Base-by-base conservation (phyloP, 169 alveolate genomes). In the Plasmodium gallinaceum region DNA sequence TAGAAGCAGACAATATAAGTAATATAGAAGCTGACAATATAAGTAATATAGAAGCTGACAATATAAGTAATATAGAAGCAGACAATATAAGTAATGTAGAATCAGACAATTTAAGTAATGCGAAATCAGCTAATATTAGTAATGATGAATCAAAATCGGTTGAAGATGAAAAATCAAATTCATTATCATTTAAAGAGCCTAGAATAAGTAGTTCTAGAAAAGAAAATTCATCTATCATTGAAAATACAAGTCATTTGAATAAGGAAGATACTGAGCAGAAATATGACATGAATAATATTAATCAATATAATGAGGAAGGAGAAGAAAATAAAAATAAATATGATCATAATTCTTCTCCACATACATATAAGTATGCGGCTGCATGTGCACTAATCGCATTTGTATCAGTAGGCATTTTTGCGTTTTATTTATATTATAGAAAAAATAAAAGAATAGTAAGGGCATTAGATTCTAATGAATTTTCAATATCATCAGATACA, bases 311-410 rank as follows among this genome's bases (percentile, higher is more conserved):
- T 54, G 32, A 54, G 18, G 51, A 14, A 7, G 66, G 48, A 2
- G 66, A 12, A 7, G 43, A 52, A 24, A 7, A 18, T 51, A 45
- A 65, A 18, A 54, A 78, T 26, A 51, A 37, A 1, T 32, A 78
- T 20, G 20, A 51, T 7, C 46, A 0, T 5, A 66, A 39, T n/a
- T 26, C 3, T 2, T 22, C 12, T 16, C 7, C 69, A 0, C 26
- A 20, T 10, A 65, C n/a, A 32, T 78, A 78, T 51, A 62, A 78
- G 16, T 78, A 62, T 10, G 62, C 89, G 4, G 89, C 89, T 37
- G 64, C 89, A 8, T 65, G 43, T 39, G 43, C 69, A 9, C 6
- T 78, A 46, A 52, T 57, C 14, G 42, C 70, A 4, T 12, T 78
- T 24, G 20, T 78, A 43, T 24, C 65, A 14, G 10, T 65, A 65